A percentile compares a stretch with the other conserved stretches of the same genome.
These are phyloP conservation scores for Kazachstania psychrophila DNA, from an alignment of 805 yeast genomes.

Conservation along the genomic window DNA sequence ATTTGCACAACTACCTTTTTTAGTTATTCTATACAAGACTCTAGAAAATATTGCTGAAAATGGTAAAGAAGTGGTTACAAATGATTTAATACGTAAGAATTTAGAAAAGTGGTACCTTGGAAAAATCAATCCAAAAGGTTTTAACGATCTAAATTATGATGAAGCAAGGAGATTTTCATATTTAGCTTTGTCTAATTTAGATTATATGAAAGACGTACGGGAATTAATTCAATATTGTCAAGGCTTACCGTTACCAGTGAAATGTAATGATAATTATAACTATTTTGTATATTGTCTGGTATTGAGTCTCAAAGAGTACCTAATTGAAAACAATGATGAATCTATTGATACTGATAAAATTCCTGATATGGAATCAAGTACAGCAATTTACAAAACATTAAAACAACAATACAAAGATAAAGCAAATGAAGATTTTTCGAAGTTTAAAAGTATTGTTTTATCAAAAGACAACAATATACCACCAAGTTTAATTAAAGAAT, in stretches of 20 bases:
- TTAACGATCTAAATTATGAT: conserved; percentile 37
- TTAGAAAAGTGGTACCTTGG: conserved; percentile 1
- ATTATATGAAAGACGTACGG: neutral
- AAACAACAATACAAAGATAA: conserved; percentile 50
- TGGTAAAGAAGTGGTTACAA: neutral
- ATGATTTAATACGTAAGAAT: neutral
- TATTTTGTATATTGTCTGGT: too few species aligned
- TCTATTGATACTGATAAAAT: conserved; percentile 62
- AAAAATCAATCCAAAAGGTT: conserved; percentile 27
- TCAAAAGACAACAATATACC: neutral
- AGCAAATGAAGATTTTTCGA: conserved; percentile 40
- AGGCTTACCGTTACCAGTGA: too few species aligned
- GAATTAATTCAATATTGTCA: conserved; percentile 20
- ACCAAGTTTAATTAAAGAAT: neutral
- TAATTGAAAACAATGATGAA: conserved; percentile 1
- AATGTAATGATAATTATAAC: too few species aligned
- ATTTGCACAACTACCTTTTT: conserved; percentile 60
- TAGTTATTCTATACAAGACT: conserved; percentile 5
- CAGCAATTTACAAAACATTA: conserved; percentile 49
- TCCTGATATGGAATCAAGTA: conserved; percentile 85
- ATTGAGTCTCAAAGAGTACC: too few species aligned
- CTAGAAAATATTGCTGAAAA: neutral
- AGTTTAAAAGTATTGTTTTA: conserved; percentile 29
- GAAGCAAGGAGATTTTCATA: conserved; percentile 42
- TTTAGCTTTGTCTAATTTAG: conserved; percentile 25